Evolutionary conservation across 2,329 filamentous ascomycete species (phyloP), one percentile per base, ranked within the genome.

Genomic region (Metarhizium brunneum): DNA sequence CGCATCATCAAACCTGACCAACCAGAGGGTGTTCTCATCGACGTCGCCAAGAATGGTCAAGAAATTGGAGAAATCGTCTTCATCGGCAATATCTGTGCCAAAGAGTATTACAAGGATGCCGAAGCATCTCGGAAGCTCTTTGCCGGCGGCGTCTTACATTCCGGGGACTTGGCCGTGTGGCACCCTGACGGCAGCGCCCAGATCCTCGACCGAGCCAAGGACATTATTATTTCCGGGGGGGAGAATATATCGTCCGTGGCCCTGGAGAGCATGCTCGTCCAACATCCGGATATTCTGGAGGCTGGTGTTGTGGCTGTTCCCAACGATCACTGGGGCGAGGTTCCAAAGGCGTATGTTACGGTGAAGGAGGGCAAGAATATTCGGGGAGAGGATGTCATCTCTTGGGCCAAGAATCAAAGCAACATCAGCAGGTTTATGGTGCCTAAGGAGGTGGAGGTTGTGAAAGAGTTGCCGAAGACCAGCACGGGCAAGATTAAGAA

Each of bases 161-260:
- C 88, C 16, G 94, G 94, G 0, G 94, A 99, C 69, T 72, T 99
- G 51, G 94, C 94, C 1, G 92, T 97, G 0, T 92, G 89, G 88
- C 90, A 96, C 73, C 80, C 87, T 0, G 94, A 97, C 68, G 92
- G 92, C 2, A 87, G 89, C 56, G 86, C 91, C 48, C 90, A 97
- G 75, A 96, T 99, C 60, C 76, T 95, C 57, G 94, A 99, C 71
- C 82, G 94, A 20, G 89, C 90, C 14, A 99, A 99, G 76, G 94
- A 99, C 68, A 96, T 99, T 54, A 99, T 99, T 65, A 99, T 99
- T 60, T 95, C 89, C 54, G 92, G 92, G 50, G 94, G 94, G 56
- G 94, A 99, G 71, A 99, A 99, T 69, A 97, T 99, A 59, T 95
- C 90, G 2, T 95, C 89, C 0, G 87, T 99, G 1, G 91, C 94